Percentiles rank a stretch among this genome's conserved stretches.
Conservation (phyloP, 768 basidiomycete species). For the Tulasnella sp. region DNA sequence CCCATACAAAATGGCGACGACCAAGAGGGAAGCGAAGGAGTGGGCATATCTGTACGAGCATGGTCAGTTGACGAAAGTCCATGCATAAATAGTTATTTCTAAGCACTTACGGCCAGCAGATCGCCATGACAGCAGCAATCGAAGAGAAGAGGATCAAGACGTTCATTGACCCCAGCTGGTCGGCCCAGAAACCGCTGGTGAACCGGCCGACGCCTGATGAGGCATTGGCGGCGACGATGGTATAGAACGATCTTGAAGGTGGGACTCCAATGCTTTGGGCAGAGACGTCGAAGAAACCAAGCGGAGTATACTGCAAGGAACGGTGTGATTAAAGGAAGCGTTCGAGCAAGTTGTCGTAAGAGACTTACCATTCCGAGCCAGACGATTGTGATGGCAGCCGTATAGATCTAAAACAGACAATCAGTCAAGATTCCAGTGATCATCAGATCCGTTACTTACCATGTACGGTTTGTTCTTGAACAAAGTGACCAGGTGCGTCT, state of each 20-base stretch:
- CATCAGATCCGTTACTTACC: slow-evolving; percentile 21
- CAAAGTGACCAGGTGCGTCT: slow-evolving; percentile 41
- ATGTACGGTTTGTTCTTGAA: slow-evolving; percentile 44
- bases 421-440: neutral
- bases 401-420: neutral
- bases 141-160: slow-evolving; percentile 53
- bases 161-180: slow-evolving; percentile 43
- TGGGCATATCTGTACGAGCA: slow-evolving; percentile 1
- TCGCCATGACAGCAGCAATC: slow-evolving; percentile 46
- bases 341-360: neutral
- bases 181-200: slow-evolving; percentile 21
- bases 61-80: neutral
- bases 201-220: slow-evolving; percentile 23
- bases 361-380: slow-evolving; percentile 3
- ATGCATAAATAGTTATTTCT: neutral
- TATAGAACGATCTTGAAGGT: slow-evolving; percentile 15
- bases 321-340: neutral
- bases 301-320: slow-evolving; percentile 3
- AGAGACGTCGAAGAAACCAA: slow-evolving; percentile 32
- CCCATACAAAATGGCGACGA: slow-evolving; percentile 54
- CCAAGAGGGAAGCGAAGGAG: slow-evolving; percentile 35
- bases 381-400: neutral
- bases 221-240: slow-evolving; percentile 21
- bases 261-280: slow-evolving; percentile 17
- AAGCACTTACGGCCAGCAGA: slow-evolving; percentile 53